A percentile compares a stretch with the other conserved stretches of the same genome.
Conservation (phyloP, 768 basidiomycete genomes). For the Chiua virens region DNA sequence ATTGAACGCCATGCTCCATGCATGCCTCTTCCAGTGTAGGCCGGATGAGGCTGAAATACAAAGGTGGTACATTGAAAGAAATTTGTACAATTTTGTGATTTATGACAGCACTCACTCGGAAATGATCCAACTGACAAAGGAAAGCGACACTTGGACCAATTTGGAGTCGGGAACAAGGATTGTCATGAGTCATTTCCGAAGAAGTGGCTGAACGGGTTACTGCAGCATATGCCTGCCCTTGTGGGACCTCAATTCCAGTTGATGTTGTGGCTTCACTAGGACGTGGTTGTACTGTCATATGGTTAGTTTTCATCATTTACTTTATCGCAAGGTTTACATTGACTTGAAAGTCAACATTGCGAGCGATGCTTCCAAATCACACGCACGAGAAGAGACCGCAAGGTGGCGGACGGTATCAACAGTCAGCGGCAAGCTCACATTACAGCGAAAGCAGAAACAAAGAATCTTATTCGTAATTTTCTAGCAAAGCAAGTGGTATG, state of each 20-base stretch:
- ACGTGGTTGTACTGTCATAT: not conserved
- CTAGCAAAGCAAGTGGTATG: constrained; percentile 1
- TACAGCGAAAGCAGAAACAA: not conserved
- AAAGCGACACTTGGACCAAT: not conserved
- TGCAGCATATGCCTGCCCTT: not conserved
- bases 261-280: not conserved
- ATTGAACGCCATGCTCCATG: not conserved
- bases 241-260: not conserved
- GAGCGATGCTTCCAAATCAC: not conserved
- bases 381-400: not conserved
- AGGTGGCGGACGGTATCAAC: no score
- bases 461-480: constrained; percentile 3
- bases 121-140: not conserved
- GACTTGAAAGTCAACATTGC: not conserved
- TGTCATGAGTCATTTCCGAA: constrained; percentile 3
- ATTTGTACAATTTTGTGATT: constrained; percentile 4
- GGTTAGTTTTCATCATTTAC: not conserved
- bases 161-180: not conserved
- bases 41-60: not conserved
- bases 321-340: not conserved
- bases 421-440: no score
- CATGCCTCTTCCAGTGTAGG: not conserved
- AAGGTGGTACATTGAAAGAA: constrained; percentile 3
- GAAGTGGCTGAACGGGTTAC: not conserved
- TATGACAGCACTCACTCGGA: not conserved